phyloP scores from a whole-genome alignment of 306 rosid genomes.

The Glycyrrhiza uralensis region DNA sequence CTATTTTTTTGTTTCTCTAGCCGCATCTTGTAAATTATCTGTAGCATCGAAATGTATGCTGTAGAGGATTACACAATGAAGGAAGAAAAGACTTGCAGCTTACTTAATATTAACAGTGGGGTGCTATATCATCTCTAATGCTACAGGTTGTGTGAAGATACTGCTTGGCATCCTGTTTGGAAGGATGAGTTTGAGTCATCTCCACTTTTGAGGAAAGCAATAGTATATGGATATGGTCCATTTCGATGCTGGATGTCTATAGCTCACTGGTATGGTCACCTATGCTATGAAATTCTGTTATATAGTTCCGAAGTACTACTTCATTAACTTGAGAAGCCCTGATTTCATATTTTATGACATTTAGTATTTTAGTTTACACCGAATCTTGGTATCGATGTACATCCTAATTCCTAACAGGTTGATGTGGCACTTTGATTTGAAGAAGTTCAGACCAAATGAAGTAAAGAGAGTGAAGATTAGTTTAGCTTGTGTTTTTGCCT shows the following conservation, averaged over 20 bases:
- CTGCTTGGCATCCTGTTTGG: constrained; percentile 92
- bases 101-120: background rate
- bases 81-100: background rate
- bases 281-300: constrained; percentile 1
- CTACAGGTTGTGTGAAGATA: constrained; percentile 79
- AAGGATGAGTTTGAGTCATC: constrained; percentile 75
- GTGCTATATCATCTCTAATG: constrained; percentile 9
- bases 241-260: constrained; percentile 92
- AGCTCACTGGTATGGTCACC: constrained; percentile 69
- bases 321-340: constrained; percentile 14
- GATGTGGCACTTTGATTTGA: constrained; percentile 74
- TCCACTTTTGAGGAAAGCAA: constrained; percentile 68
- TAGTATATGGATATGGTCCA: constrained; percentile 81
- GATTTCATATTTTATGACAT: constrained; percentile 12
- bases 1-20: background rate
- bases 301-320: constrained; percentile 8
- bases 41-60: constrained; percentile 5
- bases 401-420: constrained; percentile 54
- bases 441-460: constrained; percentile 82
- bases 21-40: constrained; percentile 6
- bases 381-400: constrained; percentile 8
- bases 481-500: constrained; percentile 88
- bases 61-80: background rate
- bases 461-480: constrained; percentile 82
- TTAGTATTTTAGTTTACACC: background rate